phyloP scores from a whole-genome alignment of 148 eudicot species.

The Hydrangea macrophylla region DNA sequence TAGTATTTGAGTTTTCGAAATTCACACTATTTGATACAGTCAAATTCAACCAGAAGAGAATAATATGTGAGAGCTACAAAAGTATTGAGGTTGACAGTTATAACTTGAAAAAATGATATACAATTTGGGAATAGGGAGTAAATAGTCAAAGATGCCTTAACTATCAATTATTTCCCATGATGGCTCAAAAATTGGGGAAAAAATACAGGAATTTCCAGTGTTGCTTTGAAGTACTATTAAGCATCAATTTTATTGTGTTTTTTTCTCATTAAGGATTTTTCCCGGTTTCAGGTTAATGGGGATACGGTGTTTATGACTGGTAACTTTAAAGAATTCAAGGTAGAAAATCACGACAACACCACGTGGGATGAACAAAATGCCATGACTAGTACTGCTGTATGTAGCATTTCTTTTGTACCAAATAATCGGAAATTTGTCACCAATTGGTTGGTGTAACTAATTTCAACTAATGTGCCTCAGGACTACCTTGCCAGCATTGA shows the following conservation, averaged over 20 bases:
- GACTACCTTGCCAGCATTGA: slow-evolving; percentile 75
- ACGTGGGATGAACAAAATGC: slow-evolving; percentile 78
- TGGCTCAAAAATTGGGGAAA: not conserved
- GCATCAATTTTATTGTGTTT: not conserved
- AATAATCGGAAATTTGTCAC: not conserved
- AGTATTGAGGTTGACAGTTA: too few species aligned
- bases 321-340: slow-evolving; percentile 73
- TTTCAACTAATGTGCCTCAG: slow-evolving; percentile 27
- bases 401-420: slow-evolving; percentile 18
- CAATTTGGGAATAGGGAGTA: too few species aligned
- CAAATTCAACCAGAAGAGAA: too few species aligned
- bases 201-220: not conserved
- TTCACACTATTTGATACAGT: too few species aligned
- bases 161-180: too few species aligned
- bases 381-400: slow-evolving; percentile 71
- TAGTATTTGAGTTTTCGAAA: too few species aligned
- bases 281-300: slow-evolving; percentile 76
- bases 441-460: slow-evolving; percentile 5
- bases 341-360: slow-evolving; percentile 45
- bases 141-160: too few species aligned
- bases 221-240: not conserved
- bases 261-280: not conserved
- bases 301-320: slow-evolving; percentile 71
- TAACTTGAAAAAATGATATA: too few species aligned
- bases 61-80: too few species aligned